These are phyloP conservation scores for Fremontodendron californicum DNA, from an alignment of 345 rosid species.

Conservation along the genomic window DNA sequence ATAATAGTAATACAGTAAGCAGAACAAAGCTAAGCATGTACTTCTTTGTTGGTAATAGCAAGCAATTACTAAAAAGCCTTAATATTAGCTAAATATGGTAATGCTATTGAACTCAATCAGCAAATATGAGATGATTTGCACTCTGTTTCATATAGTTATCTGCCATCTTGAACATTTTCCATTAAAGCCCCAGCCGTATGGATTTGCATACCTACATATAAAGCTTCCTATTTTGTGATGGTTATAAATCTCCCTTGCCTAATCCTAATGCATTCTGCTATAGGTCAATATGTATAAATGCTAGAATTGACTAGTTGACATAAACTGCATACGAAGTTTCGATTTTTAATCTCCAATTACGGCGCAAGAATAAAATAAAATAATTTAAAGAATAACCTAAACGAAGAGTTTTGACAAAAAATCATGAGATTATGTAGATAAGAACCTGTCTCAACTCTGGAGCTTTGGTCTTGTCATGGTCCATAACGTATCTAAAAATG, in stretches of 20 bases:
- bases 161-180: background rate
- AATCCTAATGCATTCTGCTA: background rate
- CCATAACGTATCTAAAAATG: slow-evolving; percentile 74
- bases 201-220: background rate
- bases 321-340: background rate
- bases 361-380: background rate
- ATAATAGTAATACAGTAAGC: background rate
- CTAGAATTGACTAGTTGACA: background rate
- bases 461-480: slow-evolving; percentile 64
- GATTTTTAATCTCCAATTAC: background rate
- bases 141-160: background rate
- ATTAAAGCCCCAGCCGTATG: background rate
- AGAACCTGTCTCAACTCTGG: slow-evolving; percentile 55
- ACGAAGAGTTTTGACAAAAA: background rate
- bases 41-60: background rate
- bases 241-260: background rate
- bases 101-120: background rate
- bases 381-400: background rate
- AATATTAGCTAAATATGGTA: background rate
- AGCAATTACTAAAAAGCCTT: background rate
- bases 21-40: background rate
- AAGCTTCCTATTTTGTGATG: background rate
- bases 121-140: background rate
- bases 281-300: background rate
- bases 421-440: slow-evolving; percentile 10